A percentile compares a stretch with the other conserved stretches of the same genome.
phyloP scores from a whole-genome alignment of 768 basidiomycete species.

The Suillus discolor region DNA sequence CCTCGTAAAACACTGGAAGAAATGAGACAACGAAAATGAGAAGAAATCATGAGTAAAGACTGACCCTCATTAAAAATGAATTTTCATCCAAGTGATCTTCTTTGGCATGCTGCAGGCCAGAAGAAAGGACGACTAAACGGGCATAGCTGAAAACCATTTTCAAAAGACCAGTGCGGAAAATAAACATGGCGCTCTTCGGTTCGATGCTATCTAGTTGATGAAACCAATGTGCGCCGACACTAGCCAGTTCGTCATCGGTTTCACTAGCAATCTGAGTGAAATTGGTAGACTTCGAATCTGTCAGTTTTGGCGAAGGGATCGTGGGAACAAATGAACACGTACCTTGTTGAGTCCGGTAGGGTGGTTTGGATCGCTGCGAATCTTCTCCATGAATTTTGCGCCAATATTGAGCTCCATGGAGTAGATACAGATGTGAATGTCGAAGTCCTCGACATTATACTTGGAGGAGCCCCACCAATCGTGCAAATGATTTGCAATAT shows the following conservation, averaged over 20 bases:
- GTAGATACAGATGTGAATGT: slow-evolving; percentile 80
- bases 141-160: slow-evolving; percentile 67
- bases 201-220: slow-evolving; percentile 51
- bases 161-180: slow-evolving; percentile 63
- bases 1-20: slow-evolving; percentile 60
- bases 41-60: slow-evolving; percentile 25
- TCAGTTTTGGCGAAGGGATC: slow-evolving; percentile 2
- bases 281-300: slow-evolving; percentile 53
- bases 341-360: slow-evolving; percentile 81
- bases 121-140: slow-evolving; percentile 69
- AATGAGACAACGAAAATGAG: slow-evolving; percentile 7
- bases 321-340: background rate
- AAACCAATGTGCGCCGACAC: slow-evolving; percentile 59
- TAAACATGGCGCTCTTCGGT: slow-evolving; percentile 53
- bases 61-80: slow-evolving; percentile 64
- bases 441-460: slow-evolving; percentile 72
- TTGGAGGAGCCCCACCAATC: slow-evolving; percentile 72
- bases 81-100: slow-evolving; percentile 57
- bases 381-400: slow-evolving; percentile 57
- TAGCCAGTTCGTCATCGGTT: slow-evolving; percentile 69
- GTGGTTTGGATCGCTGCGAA: slow-evolving; percentile 73
- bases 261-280: slow-evolving; percentile 65
- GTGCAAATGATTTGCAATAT: slow-evolving; percentile 69
- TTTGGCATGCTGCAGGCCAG: slow-evolving; percentile 78
- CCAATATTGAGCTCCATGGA: slow-evolving; percentile 73